Evolutionary conservation across 31 red algal genomes (phyloP).

Genomic region (Odonthalia washingtoniensis): DNA sequence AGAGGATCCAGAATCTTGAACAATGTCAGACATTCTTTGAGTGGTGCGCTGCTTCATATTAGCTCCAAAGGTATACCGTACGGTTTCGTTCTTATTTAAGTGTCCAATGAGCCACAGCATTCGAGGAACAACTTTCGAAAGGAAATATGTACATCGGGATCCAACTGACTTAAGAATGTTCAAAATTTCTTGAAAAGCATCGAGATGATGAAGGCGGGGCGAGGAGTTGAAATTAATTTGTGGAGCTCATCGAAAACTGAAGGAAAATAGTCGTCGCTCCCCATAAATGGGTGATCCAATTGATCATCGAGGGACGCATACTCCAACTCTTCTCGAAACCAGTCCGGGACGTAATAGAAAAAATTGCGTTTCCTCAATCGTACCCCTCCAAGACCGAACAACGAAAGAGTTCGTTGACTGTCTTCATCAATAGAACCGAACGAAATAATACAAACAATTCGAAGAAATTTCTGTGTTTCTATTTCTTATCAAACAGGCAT

Average conservation of each 20-base stretch:
- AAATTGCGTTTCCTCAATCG: constrained; percentile 22
- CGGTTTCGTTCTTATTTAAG: not conserved
- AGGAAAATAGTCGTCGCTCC: constrained; percentile 91
- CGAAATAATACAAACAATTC: too few relatives aligned
- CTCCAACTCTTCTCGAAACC: too few relatives aligned
- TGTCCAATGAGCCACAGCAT: constrained; percentile 90
- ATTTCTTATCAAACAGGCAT: too few relatives aligned
- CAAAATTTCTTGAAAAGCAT: constrained; percentile 85
- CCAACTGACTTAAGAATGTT: constrained; percentile 82
- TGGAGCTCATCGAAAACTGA: constrained; percentile 92
- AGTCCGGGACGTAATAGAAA: constrained; percentile 46
- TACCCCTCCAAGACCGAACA: constrained; percentile 34
- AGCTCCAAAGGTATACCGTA: not conserved
- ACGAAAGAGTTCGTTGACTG: not conserved
- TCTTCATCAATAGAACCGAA: too few relatives aligned
- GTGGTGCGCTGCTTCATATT: constrained; percentile 70
- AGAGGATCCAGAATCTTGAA: constrained; percentile 73
- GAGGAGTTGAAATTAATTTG: constrained; percentile 76
- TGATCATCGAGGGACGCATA: constrained; percentile 59
- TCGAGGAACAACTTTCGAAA: constrained; percentile 86
- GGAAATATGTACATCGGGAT: constrained; percentile 79
- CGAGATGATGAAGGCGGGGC: constrained; percentile 77
- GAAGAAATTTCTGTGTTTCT: too few relatives aligned
- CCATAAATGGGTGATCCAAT: constrained; percentile 93
- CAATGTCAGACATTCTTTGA: constrained; percentile 83